A percentile compares a stretch with the other conserved stretches of the same genome.
Conservation (phyloP, 2,329 filamentous ascomycete genomes). For the Gremmenia infestans region DNA sequence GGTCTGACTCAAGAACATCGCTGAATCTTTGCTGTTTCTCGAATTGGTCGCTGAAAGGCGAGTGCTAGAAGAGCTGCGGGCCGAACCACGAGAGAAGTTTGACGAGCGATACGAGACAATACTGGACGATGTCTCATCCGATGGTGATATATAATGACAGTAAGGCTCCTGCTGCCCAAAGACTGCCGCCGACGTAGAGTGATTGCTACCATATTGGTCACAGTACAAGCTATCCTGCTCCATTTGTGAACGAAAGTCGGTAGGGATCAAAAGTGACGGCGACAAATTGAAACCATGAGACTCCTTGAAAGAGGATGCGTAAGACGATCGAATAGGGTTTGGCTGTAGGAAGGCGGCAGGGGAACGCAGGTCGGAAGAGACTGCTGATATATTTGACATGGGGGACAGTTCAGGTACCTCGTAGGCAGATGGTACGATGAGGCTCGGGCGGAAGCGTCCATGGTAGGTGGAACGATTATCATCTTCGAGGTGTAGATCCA, state of each 20-base stretch:
- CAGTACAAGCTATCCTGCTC: slow-evolving; percentile 29
- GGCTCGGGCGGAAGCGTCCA: slow-evolving; percentile 29
- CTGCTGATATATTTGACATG: slow-evolving; percentile 23
- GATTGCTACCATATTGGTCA: slow-evolving; percentile 19
- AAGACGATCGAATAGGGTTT: slow-evolving; percentile 31
- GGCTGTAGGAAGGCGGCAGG: slow-evolving; percentile 23
- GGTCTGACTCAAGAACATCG: slow-evolving; percentile 19
- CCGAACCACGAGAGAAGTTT: slow-evolving; percentile 27
- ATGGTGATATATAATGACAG: slow-evolving; percentile 22
- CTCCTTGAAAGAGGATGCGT: slow-evolving; percentile 52
- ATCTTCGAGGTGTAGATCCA: slow-evolving; percentile 24
- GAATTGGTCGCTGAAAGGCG: slow-evolving; percentile 23
- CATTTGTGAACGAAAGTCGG: slow-evolving; percentile 54
- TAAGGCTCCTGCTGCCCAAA: slow-evolving; percentile 21
- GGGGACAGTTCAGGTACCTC: slow-evolving; percentile 31
- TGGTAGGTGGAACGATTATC: slow-evolving; percentile 20
- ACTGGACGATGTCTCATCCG: slow-evolving; percentile 28
- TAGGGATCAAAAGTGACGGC: slow-evolving; percentile 57
- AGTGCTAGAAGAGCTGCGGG: slow-evolving; percentile 26
- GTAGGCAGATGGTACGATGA: slow-evolving; percentile 24
- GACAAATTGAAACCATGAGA: slow-evolving; percentile 55
- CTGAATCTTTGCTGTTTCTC: slow-evolving; percentile 27
- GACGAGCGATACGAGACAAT: slow-evolving; percentile 30
- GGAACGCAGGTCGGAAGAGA: slow-evolving; percentile 24
- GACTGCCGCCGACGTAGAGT: slow-evolving; percentile 20